Conservation (phyloP, 2,329 filamentous ascomycete genomes). For the Cladosporium sphaerospermum region DNA sequence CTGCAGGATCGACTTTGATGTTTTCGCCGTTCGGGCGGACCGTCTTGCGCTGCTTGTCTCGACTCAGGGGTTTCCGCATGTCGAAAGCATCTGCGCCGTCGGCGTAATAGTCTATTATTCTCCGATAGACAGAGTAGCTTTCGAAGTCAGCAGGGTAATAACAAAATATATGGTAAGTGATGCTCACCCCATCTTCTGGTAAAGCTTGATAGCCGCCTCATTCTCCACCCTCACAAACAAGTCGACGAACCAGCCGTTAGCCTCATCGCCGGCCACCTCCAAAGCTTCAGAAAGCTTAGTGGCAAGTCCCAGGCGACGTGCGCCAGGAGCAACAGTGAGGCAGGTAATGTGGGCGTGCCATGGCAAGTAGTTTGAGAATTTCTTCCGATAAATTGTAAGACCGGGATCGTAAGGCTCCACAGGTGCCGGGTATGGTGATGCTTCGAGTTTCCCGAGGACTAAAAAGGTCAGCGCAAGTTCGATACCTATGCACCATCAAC, state of each 20-base stretch:
- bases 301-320: constrained; percentile 79
- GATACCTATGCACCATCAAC: background rate
- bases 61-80: constrained; percentile 86
- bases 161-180: background rate
- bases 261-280: constrained; percentile 73
- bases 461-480: constrained; percentile 1
- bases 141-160: background rate
- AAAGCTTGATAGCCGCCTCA: constrained; percentile 77
- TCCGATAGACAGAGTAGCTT: constrained; percentile 74
- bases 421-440: constrained; percentile 64
- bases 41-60: constrained; percentile 70
- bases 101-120: constrained; percentile 88
- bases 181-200: constrained; percentile 73
- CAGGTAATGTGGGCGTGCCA: constrained; percentile 99
- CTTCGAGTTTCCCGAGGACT: constrained; percentile 98
- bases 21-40: constrained; percentile 75
- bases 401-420: constrained; percentile 63
- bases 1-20: constrained; percentile 69
- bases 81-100: constrained; percentile 95
- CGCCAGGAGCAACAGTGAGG: constrained; percentile 81
- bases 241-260: constrained; percentile 91
- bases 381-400: constrained; percentile 32
- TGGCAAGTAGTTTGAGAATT: constrained; percentile 71
- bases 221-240: constrained; percentile 90
- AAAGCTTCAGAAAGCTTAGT: constrained; percentile 74